Percentiles rank a stretch among this genome's conserved stretches.
Conservation (phyloP, 352 stramenopile species). For the Pythium graminicola region DNA sequence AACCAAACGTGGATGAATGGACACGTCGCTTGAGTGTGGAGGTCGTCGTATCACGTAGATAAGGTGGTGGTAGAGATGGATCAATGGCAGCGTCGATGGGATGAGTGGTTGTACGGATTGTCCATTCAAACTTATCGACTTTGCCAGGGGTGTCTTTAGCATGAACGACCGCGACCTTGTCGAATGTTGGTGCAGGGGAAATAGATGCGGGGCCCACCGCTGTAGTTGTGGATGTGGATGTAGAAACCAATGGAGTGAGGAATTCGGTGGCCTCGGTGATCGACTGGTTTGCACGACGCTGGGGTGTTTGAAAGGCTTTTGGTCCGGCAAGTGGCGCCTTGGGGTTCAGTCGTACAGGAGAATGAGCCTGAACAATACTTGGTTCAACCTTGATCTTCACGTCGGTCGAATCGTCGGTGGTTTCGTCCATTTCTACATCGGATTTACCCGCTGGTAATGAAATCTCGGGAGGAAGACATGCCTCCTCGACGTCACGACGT, state of each 20-base stretch:
- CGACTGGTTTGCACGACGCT: conserved; percentile 18
- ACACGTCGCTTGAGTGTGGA: conserved; percentile 66
- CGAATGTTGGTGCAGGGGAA: conserved; percentile 49
- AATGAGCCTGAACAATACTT: neutral
- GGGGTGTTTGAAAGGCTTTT: conserved; percentile 36
- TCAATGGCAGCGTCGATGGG: neutral
- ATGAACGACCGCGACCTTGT: conserved; percentile 48
- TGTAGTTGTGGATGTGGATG: neutral
- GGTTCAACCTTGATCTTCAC: conserved; percentile 2
- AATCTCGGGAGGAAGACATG: neutral
- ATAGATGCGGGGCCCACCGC: conserved; percentile 47
- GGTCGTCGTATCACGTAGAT: conserved; percentile 42
- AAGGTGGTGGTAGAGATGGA: conserved; percentile 47
- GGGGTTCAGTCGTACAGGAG: neutral
- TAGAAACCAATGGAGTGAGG: neutral
- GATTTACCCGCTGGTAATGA: neutral
- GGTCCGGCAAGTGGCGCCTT: no score
- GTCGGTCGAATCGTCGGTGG: neutral
- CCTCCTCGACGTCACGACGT: neutral
- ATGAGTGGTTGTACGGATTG: conserved; percentile 22
- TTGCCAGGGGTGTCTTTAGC: conserved; percentile 46
- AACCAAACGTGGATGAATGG: conserved; percentile 73
- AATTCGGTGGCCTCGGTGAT: neutral
- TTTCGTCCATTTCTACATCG: neutral
- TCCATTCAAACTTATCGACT: conserved; percentile 58